These are phyloP conservation scores for Ogataea zsoltii DNA, from an alignment of 805 yeast genomes.

Conservation along the genomic window DNA sequence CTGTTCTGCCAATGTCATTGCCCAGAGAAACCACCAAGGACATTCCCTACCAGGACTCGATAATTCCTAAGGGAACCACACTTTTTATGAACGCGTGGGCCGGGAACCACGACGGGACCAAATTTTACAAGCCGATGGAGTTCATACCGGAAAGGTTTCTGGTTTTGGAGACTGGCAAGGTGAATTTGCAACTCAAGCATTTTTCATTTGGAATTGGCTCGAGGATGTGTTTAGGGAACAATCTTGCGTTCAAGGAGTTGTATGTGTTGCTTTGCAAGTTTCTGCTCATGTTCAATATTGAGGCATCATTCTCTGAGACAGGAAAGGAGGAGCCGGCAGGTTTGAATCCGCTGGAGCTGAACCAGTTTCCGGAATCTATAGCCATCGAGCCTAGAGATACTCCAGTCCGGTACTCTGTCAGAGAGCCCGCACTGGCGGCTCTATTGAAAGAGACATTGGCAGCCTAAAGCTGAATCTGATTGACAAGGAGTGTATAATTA, in stretches of 20 bases:
- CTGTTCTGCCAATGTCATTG: conserved; percentile 66
- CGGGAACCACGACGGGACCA: conserved; percentile 60
- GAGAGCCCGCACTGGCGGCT: conserved; percentile 24
- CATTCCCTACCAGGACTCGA: conserved; percentile 39
- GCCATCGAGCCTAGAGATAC: conserved; percentile 61
- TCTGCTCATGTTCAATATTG: conserved; percentile 50
- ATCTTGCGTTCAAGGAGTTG: conserved; percentile 64
- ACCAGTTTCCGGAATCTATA: conserved; percentile 54
- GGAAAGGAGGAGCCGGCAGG: conserved; percentile 35
- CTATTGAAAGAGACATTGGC: neutral
- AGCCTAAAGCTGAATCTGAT: neutral
- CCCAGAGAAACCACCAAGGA: conserved; percentile 61
- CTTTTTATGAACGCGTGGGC: conserved; percentile 69
- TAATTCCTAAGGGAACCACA: conserved; percentile 57
- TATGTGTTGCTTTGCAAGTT: conserved; percentile 58
- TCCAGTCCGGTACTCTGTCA: conserved; percentile 34
- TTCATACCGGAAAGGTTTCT: conserved; percentile 60
- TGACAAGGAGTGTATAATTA: conserved; percentile 3
- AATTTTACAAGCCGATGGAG: conserved; percentile 43
- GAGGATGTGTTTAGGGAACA: conserved; percentile 70
- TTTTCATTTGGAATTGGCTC: conserved; percentile 71
- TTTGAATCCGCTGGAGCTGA: conserved; percentile 51
- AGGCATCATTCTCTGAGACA: conserved; percentile 15
- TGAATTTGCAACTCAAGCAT: conserved; percentile 36
- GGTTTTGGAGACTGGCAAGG: conserved; percentile 17